These are phyloP conservation scores for Chrysopogon serrulatus DNA, from an alignment of 176 grass and related monocot species.

Conservation along the genomic window DNA sequence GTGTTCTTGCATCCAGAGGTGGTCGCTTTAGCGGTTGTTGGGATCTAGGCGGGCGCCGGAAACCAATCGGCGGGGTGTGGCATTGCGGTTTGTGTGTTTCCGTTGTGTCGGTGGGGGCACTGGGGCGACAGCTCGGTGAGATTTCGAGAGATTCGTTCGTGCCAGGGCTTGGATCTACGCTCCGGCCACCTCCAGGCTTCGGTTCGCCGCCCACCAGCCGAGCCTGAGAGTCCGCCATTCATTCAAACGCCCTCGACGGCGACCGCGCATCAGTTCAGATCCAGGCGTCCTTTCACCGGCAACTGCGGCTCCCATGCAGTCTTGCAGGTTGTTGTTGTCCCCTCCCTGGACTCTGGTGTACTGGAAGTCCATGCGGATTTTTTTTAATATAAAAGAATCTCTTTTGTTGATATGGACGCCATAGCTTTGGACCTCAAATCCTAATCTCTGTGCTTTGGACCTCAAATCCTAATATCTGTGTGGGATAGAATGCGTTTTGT, in stretches of 20 bases:
- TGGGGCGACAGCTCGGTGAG: conserved; percentile 15
- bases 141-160: conserved; percentile 27
- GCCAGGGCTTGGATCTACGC: background rate
- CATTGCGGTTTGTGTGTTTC: background rate
- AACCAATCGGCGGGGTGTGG: background rate
- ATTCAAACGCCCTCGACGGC: background rate
- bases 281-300: conserved; percentile 1
- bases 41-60: background rate
- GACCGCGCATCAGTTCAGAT: background rate
- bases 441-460: background rate
- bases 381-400: background rate
- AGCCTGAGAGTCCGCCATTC: background rate
- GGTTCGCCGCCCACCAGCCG: background rate
- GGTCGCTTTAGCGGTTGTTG: background rate
- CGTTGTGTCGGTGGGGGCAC: conserved; percentile 39
- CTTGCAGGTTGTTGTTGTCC: background rate
- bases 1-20: background rate
- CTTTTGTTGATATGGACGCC: background rate
- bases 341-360: background rate
- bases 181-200: background rate
- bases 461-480: background rate
- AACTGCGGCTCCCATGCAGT: background rate
- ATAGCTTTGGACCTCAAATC: background rate
- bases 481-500: background rate
- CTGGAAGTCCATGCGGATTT: background rate